A percentile compares a stretch with the other conserved stretches of the same genome.
Evolutionary conservation across 1,284 basidiomycete species (phyloP).

Genomic region (Trametes pubescens): DNA sequence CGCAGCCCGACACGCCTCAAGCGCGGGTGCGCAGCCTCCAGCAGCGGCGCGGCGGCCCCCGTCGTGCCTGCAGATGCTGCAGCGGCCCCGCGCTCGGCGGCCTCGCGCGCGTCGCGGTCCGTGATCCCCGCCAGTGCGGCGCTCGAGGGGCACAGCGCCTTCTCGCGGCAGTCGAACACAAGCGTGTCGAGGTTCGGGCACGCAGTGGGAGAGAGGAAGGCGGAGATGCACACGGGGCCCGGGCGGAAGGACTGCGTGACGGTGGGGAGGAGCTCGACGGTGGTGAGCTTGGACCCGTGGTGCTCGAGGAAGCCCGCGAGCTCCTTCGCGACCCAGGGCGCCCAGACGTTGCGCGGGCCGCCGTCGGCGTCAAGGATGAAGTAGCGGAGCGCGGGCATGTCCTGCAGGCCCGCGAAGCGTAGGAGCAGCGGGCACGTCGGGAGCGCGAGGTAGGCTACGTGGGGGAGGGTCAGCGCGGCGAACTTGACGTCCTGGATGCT

Average conservation of each 20-base stretch:
- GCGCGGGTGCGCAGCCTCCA: constrained; percentile 45
- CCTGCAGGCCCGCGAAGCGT: constrained; percentile 32
- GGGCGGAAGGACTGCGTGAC: constrained; percentile 43
- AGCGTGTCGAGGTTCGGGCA: constrained; percentile 56
- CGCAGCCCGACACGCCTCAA: constrained; percentile 57
- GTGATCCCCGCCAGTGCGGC: constrained; percentile 17
- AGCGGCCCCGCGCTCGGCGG: constrained; percentile 11
- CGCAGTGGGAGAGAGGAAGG: constrained; percentile 50
- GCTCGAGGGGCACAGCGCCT: constrained; percentile 24
- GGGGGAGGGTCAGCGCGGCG: constrained; percentile 26
- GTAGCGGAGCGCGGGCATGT: constrained; percentile 32
- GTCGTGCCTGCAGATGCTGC: neutral
- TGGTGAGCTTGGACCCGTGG: constrained; percentile 50
- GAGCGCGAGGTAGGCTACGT: constrained; percentile 32
- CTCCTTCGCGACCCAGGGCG: constrained; percentile 28
- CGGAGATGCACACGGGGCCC: constrained; percentile 47
- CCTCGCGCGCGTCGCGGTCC: constrained; percentile 18
- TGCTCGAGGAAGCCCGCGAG: constrained; percentile 48
- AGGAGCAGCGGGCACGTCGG: constrained; percentile 34
- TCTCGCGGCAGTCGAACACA: constrained; percentile 45
- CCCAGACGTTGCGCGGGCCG: constrained; percentile 25
- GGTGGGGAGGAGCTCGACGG: constrained; percentile 51
- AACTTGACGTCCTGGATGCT: constrained; percentile 28
- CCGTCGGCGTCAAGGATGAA: constrained; percentile 34
- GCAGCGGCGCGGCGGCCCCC: constrained; percentile 39